Evolutionary conservation across 768 basidiomycete genomes (phyloP), one percentile per base, ranked within the genome.

Genomic region (Strobilomyces echinocephalus): DNA sequence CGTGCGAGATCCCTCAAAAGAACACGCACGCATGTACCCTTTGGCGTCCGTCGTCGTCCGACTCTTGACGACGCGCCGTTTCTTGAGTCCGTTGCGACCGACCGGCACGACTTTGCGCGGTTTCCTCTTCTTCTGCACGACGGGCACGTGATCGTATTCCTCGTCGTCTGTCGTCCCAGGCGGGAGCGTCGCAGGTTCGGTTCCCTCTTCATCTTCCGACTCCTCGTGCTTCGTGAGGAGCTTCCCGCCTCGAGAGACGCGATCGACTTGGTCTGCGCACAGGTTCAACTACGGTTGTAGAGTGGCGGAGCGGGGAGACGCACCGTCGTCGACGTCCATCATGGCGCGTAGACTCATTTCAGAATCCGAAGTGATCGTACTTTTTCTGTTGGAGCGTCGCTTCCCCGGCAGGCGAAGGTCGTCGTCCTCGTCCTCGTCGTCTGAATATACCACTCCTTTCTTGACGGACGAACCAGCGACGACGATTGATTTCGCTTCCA

Each of bases 261-360:
- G 60, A 33, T 68, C 53, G 24, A 71, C 66, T 53, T 62, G 50
- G 9, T 68, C 68, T 71, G 28, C 15, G 3, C 18, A 16, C 12
- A 2, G 0, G n/a, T 26, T 69, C 43, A 59, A 39, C 33, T 1
- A 47, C n/a, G 59, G 3, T 1, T 64, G 62, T 15, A 66, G 60
- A 11, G 9, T 0, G 10, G 24, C 9, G 4, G 28, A 41, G n/a
- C 18, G 61, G 62, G 12, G 74, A 70, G 42, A 61, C 72, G 15
- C 56, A 85, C 88, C 81, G 60, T 89, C 88, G 52, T 88, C 87
- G 50, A 88, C 77, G 47, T 90, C 87, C 87, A 88, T 88, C 74
- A 88, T 78, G 10, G 79, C 84, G n/a, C 67, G 66, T 45, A 78
- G 46, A 41, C 77, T 79, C 57, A 53, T 64, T 58, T 71, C 79